These are phyloP conservation scores for Borovskyia barvae DNA, from an alignment of 208 protist genomes.

Conservation along the genomic window DNA sequence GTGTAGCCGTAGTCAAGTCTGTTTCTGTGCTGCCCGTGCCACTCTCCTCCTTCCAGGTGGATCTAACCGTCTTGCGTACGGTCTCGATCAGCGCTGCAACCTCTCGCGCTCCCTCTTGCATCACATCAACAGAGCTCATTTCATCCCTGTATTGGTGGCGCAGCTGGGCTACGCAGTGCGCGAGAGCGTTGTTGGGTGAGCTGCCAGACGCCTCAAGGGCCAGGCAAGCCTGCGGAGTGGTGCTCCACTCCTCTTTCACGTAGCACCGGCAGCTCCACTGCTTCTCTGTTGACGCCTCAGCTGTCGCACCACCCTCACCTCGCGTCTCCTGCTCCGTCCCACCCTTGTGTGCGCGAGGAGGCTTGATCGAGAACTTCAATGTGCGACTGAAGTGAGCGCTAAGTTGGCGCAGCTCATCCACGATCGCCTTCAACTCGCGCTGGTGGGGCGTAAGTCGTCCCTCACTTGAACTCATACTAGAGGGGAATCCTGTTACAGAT, in stretches of 20 bases:
- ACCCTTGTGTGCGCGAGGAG: constrained; percentile 9
- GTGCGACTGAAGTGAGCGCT: constrained; percentile 73
- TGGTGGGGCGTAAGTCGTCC: constrained; percentile 52
- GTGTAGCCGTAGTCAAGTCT: too few species aligned
- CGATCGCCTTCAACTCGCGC: constrained; percentile 65
- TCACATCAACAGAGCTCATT: constrained; percentile 49
- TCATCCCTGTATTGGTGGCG: constrained; percentile 48
- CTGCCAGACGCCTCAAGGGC: constrained; percentile 41
- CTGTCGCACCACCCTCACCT: not conserved
- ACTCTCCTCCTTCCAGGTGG: constrained; percentile 9
- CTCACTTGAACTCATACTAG: not conserved
- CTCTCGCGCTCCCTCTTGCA: constrained; percentile 68
- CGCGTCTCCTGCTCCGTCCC: constrained; percentile 2
- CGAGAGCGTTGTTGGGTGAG: constrained; percentile 59
- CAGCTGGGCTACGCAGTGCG: constrained; percentile 55
- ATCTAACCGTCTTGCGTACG: constrained; percentile 24
- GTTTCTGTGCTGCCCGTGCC: not conserved
- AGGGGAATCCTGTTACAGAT: too few species aligned
- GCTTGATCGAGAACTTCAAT: constrained; percentile 84
- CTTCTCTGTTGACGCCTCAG: not conserved
- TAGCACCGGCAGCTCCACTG: constrained; percentile 81
- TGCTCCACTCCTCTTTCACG: constrained; percentile 81
- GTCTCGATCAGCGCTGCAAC: constrained; percentile 39
- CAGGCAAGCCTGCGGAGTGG: constrained; percentile 42
- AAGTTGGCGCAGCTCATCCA: constrained; percentile 71